phyloP scores from a whole-genome alignment of 2,329 filamentous ascomycete genomes.

The Tolypocladium nubicola region DNA sequence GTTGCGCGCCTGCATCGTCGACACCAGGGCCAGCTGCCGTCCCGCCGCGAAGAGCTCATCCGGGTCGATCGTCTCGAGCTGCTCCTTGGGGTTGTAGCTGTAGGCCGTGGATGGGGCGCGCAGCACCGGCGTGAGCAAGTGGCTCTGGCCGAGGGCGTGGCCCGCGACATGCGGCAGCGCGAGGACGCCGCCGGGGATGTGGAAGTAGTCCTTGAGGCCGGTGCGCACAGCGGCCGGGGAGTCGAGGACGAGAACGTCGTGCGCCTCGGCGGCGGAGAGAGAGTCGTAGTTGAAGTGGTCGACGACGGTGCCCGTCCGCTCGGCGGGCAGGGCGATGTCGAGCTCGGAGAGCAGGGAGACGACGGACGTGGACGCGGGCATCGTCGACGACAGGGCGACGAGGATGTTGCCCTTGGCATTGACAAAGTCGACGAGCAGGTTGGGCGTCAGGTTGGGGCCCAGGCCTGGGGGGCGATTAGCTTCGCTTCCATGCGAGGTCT shows the following conservation, averaged over 20 bases:
- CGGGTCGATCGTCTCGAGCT: constrained; percentile 47
- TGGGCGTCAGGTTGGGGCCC: constrained; percentile 78
- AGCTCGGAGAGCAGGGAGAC: constrained; percentile 75
- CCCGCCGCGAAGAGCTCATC: constrained; percentile 83
- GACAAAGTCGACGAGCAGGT: constrained; percentile 79
- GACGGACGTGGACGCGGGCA: constrained; percentile 60
- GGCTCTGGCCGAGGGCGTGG: constrained; percentile 68
- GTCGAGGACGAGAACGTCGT: constrained; percentile 78
- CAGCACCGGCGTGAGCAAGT: constrained; percentile 71
- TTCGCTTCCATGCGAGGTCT: neutral
- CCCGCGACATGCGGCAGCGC: constrained; percentile 76
- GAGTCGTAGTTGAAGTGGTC: constrained; percentile 95
- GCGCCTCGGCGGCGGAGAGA: constrained; percentile 63
- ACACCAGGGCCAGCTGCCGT: constrained; percentile 73
- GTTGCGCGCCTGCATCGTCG: constrained; percentile 82
- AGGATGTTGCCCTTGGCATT: constrained; percentile 88
- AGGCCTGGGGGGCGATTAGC: constrained; percentile 45
- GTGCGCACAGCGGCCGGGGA: constrained; percentile 53
- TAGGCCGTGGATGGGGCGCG: constrained; percentile 79
- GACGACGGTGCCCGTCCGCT: constrained; percentile 76
- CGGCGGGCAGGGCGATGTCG: constrained; percentile 77
- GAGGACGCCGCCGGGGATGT: constrained; percentile 42
- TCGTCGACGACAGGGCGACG: constrained; percentile 65
- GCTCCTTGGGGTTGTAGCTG: constrained; percentile 88
- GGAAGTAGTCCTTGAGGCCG: constrained; percentile 70